Base-by-base conservation (phyloP, 352 stramenopile genomes). In the Globisporangium barbulae region DNA sequence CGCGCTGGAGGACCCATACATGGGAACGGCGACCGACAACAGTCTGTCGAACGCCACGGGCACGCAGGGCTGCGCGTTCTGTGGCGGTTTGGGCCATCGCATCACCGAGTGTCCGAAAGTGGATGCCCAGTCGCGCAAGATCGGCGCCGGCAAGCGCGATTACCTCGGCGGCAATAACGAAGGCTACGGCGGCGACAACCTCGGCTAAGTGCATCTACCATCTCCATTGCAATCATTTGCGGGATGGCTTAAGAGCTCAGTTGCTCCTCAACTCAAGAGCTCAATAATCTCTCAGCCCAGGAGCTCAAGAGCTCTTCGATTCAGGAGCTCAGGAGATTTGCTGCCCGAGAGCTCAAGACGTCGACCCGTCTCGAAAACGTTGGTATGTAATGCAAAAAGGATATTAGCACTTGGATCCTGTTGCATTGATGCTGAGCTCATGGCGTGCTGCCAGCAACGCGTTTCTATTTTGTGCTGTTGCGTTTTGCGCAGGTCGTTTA, bases 41-140 rank as follows among this genome's bases (percentile, higher is more conserved):
- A 67, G 70, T 10, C 64, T 74, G n/a, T 75, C 71, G 58, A 93
- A 84, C 67, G 86, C 71, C 58, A 97, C 83, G 62, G 94, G 73
- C 61, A 82, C 94, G 19, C 96, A 96, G 61, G 97, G 96, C 53
- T 99, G 97, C 85, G 97, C 97, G 1, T 99, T 99, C 75, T 99
- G 98, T 75, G 97, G 97, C 65, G 98, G 97, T 61, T 80, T 99
- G 39, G 98, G 98, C 48, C 98, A 99, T 70, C 94, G 95, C 28
- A 99, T 99, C 72, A 98, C 97, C 0, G 92, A 99, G 68, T 99
- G 98, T 90, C 97, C 97, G 2, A 99, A 99, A 78, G 96, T 99
- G 70, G 97, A 99, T 68, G 98, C 98, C 33, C 96, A 99, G 78
- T 96, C 97, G 22, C 89, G 94, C 64, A 97, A 98, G 71, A 90